A percentile compares a stretch with the other conserved stretches of the same genome.
Evolutionary conservation across 345 rosid genomes (phyloP).

Genomic region (Pelargonium nanum): DNA sequence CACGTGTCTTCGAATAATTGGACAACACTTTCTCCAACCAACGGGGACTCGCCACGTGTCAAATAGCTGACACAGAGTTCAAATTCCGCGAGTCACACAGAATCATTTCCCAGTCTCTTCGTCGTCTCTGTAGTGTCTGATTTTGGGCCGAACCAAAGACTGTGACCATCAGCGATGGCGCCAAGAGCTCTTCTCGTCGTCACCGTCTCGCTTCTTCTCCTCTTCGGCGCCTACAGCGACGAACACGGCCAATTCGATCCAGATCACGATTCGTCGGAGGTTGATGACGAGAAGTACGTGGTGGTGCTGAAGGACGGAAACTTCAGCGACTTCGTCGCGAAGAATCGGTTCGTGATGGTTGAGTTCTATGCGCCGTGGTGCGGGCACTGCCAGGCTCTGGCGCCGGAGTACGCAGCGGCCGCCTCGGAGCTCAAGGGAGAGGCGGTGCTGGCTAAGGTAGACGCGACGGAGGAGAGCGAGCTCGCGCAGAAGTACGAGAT

Average conservation of each 20-base stretch:
- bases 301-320: neutral
- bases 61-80: no score
- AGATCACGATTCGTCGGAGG: neutral
- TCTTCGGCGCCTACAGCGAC: neutral
- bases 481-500: neutral
- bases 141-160: no score
- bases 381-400: neutral
- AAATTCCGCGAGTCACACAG: no score
- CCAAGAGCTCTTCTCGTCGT: neutral
- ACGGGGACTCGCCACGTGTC: no score
- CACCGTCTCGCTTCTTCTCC: neutral
- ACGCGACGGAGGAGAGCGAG: neutral
- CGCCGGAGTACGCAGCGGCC: neutral
- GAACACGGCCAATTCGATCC: no score
- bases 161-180: neutral
- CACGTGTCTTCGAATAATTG: no score
- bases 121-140: no score
- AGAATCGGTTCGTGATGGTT: neutral
- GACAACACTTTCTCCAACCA: no score
- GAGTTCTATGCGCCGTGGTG: neutral
- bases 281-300: no score
- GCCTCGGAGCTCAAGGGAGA: neutral
- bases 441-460: neutral
- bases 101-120: no score
- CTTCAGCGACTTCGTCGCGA: neutral